Base-by-base conservation (phyloP, 2,329 filamentous ascomycete species). In the Stagonosporopsis cucurbitacearum region DNA sequence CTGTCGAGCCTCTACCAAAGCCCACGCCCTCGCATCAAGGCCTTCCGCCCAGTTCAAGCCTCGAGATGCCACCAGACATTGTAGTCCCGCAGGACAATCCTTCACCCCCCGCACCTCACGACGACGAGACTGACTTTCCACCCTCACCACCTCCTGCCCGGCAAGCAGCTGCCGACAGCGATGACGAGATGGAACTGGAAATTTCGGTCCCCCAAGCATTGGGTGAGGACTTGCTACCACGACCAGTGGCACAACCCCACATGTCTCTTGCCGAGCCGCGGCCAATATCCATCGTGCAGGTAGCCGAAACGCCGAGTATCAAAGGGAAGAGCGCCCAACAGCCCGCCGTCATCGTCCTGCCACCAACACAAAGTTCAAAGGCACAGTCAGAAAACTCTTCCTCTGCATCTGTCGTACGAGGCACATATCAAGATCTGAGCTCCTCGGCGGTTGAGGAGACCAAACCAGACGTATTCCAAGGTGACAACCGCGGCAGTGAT, bases 1-100 rank as follows among this genome's bases (percentile, higher is more conserved):
- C 37, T 15, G 63, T 62, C 8, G 52, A 65, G 28, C 57, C 64
- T 7, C 68, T 66, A 4, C 55, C 64, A 48, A 52, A 32, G 42
- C 57, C 58, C 17, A 32, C 41, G 6, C 44, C 39, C 11, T 22
- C 25, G n/a, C 35, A 19, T 3, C 52, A 59, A 28, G 53, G 6
- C 4, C 65, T 73, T 20, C 70, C 71, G 19, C 71, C 70, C n/a
- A 69, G 73, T 52, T 73, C 70, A 2, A 72, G 69, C 40, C 47
- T 66, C 17, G 66, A 61, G 17, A 37, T 26, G 19, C 23, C 47
- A 15, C 28, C 40, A 19, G 40, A 43, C 33, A 33, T 22, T 36
- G 19, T 15, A n/a, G 41, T 22, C 32, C 40, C 17, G 39, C 33
- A 30, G 45, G 26, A 13, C 43, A 42, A 12, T 25, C 39, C 12